These are phyloP conservation scores for Cryphonectria radicalis DNA, from an alignment of 2,329 filamentous ascomycete species.

Conservation along the genomic window DNA sequence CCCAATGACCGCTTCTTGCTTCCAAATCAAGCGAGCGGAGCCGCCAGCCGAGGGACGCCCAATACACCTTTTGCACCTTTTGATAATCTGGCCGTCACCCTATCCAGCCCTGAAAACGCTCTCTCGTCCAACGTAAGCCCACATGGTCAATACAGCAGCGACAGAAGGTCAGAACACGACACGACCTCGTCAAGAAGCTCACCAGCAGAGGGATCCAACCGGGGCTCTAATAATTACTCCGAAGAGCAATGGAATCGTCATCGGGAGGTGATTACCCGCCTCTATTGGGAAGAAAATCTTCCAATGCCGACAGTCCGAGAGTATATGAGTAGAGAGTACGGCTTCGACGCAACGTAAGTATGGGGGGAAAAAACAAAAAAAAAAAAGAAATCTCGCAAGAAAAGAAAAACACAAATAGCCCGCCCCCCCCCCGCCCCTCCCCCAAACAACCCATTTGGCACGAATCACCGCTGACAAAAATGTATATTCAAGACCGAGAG, in stretches of 20 bases:
- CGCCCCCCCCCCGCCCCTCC: no score
- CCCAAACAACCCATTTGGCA: not conserved
- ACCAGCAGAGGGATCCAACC: not conserved
- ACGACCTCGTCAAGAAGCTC: not conserved
- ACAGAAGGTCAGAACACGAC: not conserved
- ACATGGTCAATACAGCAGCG: not conserved
- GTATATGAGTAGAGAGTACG: conserved; percentile 1
- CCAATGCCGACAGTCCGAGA: conserved; percentile 13
- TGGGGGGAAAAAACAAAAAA: no score
- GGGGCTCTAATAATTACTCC: not conserved
- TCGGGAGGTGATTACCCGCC: not conserved
- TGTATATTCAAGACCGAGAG: not conserved
- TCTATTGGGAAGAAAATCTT: conserved; percentile 12
- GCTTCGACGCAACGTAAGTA: conserved; percentile 9
- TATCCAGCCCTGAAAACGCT: not conserved
- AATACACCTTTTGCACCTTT: not conserved
- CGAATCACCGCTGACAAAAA: not conserved
- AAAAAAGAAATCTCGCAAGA: not conserved
- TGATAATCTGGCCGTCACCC: not conserved
- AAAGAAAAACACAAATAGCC: not conserved
- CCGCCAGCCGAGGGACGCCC: not conserved
- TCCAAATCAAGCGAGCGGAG: not conserved
- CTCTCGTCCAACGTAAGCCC: not conserved
- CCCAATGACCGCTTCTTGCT: not conserved
- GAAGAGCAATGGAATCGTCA: conserved; percentile 10